Percentiles rank a stretch among this genome's conserved stretches.
Conservation (phyloP, 176 grass and related monocot genomes). For the Pontederia crassipes region DNA sequence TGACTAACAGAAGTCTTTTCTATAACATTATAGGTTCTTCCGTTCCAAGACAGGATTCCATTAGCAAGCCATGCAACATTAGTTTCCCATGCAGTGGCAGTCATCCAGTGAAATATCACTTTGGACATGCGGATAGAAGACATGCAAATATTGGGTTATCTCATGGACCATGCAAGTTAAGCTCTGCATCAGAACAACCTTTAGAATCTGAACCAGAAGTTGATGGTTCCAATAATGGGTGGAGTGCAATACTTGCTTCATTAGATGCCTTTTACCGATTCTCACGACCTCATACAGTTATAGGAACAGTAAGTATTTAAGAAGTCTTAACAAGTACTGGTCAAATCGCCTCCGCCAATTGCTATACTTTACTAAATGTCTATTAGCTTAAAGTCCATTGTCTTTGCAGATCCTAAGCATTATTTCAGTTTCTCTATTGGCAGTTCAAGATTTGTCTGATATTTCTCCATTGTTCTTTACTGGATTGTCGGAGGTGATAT, state of each 20-base stretch:
- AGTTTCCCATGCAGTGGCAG: too few relatives aligned
- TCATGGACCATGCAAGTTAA: too few relatives aligned
- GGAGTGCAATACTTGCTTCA: slow-evolving; percentile 44
- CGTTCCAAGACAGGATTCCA: too few relatives aligned
- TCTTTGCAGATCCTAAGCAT: slow-evolving; percentile 77
- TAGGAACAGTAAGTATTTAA: slow-evolving; percentile 78
- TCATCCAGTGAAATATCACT: too few relatives aligned
- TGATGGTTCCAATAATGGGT: slow-evolving; percentile 33
- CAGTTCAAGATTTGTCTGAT: slow-evolving; percentile 58
- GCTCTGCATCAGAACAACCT: slow-evolving; percentile 28
- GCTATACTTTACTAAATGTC: not conserved
- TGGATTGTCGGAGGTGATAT: slow-evolving; percentile 67
- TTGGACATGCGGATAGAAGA: too few relatives aligned
- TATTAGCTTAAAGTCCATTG: slow-evolving; percentile 1
- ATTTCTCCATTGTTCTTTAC: slow-evolving; percentile 68
- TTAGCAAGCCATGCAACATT: too few relatives aligned
- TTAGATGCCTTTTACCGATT: slow-evolving; percentile 81
- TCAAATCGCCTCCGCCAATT: not conserved
- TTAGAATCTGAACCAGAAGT: slow-evolving; percentile 48
- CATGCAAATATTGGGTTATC: too few relatives aligned
- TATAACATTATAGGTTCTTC: too few relatives aligned
- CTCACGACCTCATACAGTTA: slow-evolving; percentile 75
- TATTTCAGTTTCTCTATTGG: slow-evolving; percentile 81
- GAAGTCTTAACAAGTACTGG: not conserved
- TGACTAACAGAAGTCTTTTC: too few relatives aligned